Evolutionary conservation across 2,329 filamentous ascomycete genomes (phyloP).

Genomic region (Raffaelea arxii): DNA sequence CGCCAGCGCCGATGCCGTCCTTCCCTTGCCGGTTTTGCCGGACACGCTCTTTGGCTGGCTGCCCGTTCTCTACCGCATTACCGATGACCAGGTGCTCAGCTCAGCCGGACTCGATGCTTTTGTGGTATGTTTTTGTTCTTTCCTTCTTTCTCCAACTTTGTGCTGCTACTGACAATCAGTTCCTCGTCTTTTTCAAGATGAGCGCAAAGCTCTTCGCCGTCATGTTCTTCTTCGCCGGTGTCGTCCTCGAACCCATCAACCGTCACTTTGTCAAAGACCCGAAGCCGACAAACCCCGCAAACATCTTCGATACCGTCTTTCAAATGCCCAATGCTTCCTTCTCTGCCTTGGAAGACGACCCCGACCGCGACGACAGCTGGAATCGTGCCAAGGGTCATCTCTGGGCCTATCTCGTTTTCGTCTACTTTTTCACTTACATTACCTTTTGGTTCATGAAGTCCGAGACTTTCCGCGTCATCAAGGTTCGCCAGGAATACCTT

Average conservation of each 20-base stretch:
- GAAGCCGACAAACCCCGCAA: not conserved
- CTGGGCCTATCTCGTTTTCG: conserved; percentile 92
- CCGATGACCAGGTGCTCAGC: conserved; percentile 78
- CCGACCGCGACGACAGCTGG: conserved; percentile 20
- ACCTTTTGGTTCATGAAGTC: conserved; percentile 74
- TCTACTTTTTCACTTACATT: conserved; percentile 80
- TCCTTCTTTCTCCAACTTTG: not conserved
- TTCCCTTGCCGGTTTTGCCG: conserved; percentile 66
- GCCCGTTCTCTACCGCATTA: conserved; percentile 70
- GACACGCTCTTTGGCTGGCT: conserved; percentile 92
- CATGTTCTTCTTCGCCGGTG: conserved; percentile 71
- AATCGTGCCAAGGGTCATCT: conserved; percentile 46
- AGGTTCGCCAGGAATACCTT: conserved; percentile 79
- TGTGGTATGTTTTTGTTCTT: conserved; percentile 49
- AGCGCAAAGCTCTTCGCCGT: conserved; percentile 72
- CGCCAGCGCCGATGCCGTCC: conserved; percentile 40
- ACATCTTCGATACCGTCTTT: not conserved
- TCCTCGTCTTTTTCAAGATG: conserved; percentile 93
- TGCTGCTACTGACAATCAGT: conserved; percentile 31
- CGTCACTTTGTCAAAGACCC: conserved; percentile 41
- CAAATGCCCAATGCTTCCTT: not conserved
- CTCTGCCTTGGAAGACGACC: conserved; percentile 2
- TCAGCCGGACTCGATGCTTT: conserved; percentile 92
- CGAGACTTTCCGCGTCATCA: conserved; percentile 78
- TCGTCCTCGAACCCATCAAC: conserved; percentile 81